Evolutionary conservation across 2,329 filamentous ascomycete species (phyloP).

Genomic region (Pyricularia pennisetigena): DNA sequence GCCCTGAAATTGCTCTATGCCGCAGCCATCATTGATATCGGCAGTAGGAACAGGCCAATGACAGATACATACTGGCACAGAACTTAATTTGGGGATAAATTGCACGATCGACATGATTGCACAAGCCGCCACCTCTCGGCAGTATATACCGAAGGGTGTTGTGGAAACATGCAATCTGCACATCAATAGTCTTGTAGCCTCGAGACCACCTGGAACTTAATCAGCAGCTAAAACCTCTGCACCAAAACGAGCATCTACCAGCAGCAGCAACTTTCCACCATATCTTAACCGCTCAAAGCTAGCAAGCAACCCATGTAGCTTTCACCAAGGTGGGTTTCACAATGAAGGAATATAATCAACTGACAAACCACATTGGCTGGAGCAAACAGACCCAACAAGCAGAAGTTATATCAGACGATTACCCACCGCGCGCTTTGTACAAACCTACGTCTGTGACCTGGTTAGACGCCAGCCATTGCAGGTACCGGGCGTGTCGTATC

Average conservation of each 20-base stretch:
- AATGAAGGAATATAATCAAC: neutral
- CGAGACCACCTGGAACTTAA: neutral
- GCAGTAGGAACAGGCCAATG: neutral
- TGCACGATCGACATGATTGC: neutral
- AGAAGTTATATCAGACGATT: neutral
- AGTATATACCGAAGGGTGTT: neutral
- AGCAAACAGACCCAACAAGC: neutral
- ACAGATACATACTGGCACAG: neutral
- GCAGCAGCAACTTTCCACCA: neutral
- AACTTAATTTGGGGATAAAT: neutral
- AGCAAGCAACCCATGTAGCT: neutral
- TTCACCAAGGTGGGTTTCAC: neutral
- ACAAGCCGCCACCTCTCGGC: neutral
- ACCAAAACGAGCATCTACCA: neutral
- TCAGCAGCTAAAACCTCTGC: neutral
- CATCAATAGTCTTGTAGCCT: neutral
- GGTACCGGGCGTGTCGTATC: neutral
- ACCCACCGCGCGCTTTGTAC: neutral
- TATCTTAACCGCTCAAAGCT: neutral
- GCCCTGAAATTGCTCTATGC: neutral
- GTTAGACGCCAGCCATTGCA: neutral
- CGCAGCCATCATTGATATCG: neutral
- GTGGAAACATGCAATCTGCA: neutral
- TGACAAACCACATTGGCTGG: neutral
- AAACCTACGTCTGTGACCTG: neutral